Evolutionary conservation across 2,329 filamentous ascomycete genomes (phyloP), one percentile per base, ranked within the genome.

Genomic region (Microascus cirrosus): DNA sequence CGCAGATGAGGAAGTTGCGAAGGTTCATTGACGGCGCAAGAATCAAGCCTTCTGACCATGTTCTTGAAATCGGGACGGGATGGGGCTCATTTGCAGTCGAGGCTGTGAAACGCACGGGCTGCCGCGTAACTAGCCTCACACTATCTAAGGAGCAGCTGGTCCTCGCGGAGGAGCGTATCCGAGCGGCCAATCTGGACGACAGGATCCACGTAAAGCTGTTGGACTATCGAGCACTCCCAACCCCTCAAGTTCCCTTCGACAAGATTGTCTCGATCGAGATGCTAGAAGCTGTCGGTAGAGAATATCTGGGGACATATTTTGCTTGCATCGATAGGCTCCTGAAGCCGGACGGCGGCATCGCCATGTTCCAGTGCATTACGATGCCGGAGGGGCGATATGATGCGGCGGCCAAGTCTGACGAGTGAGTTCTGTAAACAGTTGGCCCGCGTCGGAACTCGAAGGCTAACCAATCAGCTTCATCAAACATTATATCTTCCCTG

Each of bases 221-320:
- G 71, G 87, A 90, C 65, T 90, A 90, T 66, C 80, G 87, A 55
- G 78, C 77, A 28, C 70, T 89, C 3, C 76, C 80, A 1, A 66
- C 77, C 0, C 80, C 82, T 0, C 72, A 74, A 52, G 72, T 69
- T 1, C 72, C 74, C 0, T 90, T 83, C 63, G 87, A 90, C 69
- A 89, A 89, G 67, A 75, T 90, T 7, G 77, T 90, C 8, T 88
- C 84, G 3, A 88, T 90, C 59, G 87, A 90, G 66, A 90, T 90
- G 87, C 73, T 90, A 24, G 87, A 90, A 71, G 84, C 84, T 1
- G 87, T 90, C 0, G 87, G 87, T 2, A 74, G 78, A 56, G 83
- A 87, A 65, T 89, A 82, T 63, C 69, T 90, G 35, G 74, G 77
- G 22, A 85, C 80, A 1, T 90, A 89, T 66, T 90, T 90, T 66